Conservation (phyloP, 2,329 filamentous ascomycete species). For the Cucurbitaria berberidis region DNA sequence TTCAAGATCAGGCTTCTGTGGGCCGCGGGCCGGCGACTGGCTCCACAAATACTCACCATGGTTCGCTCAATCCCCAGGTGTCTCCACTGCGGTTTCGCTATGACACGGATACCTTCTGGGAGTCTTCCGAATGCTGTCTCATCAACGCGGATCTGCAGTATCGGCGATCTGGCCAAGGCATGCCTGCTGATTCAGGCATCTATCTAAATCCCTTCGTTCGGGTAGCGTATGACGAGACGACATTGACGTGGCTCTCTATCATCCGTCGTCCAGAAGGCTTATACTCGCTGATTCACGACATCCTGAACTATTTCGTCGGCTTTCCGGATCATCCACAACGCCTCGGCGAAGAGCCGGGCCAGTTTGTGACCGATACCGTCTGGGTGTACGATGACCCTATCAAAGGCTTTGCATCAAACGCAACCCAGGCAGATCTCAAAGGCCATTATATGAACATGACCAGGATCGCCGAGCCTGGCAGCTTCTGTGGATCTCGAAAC, state of each 20-base stretch:
- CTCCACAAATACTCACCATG: constrained; percentile 26
- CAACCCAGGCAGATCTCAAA: constrained; percentile 28
- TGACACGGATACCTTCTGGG: constrained; percentile 53
- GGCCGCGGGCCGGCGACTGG: constrained; percentile 2
- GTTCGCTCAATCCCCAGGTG: constrained; percentile 23
- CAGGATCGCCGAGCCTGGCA: constrained; percentile 57
- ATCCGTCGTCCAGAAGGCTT: constrained; percentile 71
- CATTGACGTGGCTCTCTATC: constrained; percentile 64
- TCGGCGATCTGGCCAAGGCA: constrained; percentile 45
- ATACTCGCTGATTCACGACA: constrained; percentile 63
- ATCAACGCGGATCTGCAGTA: constrained; percentile 55
- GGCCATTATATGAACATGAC: constrained; percentile 48
- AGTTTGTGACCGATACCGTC: constrained; percentile 59
- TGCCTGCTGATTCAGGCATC: constrained; percentile 61
- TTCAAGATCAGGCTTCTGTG: constrained; percentile 52
- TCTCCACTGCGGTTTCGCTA: constrained; percentile 54
- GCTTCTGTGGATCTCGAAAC: constrained; percentile 63
- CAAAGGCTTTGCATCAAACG: constrained; percentile 30
- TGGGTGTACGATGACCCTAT: constrained; percentile 55
- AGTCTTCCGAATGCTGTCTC: constrained; percentile 57
- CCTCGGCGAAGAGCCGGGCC: constrained; percentile 64
- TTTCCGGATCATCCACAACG: constrained; percentile 68
- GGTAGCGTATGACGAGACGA: constrained; percentile 67
- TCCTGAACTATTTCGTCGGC: constrained; percentile 62
- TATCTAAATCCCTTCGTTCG: constrained; percentile 79